These are phyloP conservation scores for Trichoderma pleuroti DNA, from an alignment of 2,329 filamentous ascomycete genomes.

Conservation along the genomic window DNA sequence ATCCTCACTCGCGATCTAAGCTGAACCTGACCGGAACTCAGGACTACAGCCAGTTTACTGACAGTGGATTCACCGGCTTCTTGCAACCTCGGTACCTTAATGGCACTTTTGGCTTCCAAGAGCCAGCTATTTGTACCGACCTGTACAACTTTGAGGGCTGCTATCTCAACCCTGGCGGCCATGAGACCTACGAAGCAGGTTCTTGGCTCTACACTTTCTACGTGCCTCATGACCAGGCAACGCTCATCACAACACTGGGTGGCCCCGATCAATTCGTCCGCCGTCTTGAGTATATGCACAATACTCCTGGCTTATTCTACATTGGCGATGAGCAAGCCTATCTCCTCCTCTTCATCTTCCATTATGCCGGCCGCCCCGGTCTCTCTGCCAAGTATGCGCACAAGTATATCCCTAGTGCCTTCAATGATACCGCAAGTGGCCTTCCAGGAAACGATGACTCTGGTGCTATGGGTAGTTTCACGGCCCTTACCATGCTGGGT, in stretches of 20 bases:
- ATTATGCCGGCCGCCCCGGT: constrained; percentile 64
- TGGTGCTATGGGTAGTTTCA: constrained; percentile 53
- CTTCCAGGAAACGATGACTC: constrained; percentile 54
- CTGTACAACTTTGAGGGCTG: constrained; percentile 45
- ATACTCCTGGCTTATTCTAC: constrained; percentile 60
- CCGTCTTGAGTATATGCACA: constrained; percentile 63
- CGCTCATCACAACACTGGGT: constrained; percentile 53
- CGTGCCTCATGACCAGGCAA: constrained; percentile 45
- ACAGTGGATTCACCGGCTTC: constrained; percentile 51
- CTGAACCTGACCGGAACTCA: constrained; percentile 40
- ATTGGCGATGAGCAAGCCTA: constrained; percentile 61
- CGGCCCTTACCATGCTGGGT: constrained; percentile 48
- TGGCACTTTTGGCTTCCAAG: constrained; percentile 64
- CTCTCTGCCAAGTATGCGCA: constrained; percentile 53
- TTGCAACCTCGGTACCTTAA: constrained; percentile 65
- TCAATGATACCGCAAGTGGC: constrained; percentile 62
- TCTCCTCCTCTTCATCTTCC: constrained; percentile 53
- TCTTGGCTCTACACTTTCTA: constrained; percentile 70
- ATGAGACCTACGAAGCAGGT: constrained; percentile 63
- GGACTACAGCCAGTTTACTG: constrained; percentile 47
- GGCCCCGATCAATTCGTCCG: constrained; percentile 54
- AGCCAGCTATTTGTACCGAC: constrained; percentile 45
- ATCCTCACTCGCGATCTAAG: constrained; percentile 31
- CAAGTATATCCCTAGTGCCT: constrained; percentile 63
- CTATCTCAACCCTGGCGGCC: constrained; percentile 27